These are phyloP conservation scores for Quercus glauca DNA, from an alignment of 306 rosid species.

Conservation along the genomic window DNA sequence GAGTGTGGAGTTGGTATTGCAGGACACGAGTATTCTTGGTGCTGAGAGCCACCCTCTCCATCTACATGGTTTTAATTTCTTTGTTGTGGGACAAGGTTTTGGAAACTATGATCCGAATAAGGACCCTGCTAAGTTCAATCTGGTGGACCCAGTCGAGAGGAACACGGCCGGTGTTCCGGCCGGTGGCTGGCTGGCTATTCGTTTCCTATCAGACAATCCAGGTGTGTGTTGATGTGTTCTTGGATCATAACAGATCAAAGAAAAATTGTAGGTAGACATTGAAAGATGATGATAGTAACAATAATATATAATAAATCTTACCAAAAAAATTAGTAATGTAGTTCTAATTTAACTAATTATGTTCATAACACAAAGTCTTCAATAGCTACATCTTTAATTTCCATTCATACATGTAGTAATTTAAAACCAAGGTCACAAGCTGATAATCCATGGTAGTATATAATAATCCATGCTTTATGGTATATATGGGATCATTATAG, in stretches of 20 bases:
- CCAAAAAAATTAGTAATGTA: too few species aligned
- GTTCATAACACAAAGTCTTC: too few species aligned
- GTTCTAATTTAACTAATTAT: too few species aligned
- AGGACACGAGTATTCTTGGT: constrained; percentile 62
- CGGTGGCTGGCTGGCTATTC: constrained; percentile 78
- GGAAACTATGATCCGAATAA: constrained; percentile 68
- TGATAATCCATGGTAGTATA: too few species aligned
- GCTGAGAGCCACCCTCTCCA: constrained; percentile 89
- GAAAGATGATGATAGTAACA: too few species aligned
- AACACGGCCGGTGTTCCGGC: constrained; percentile 66
- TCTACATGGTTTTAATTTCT: constrained; percentile 80
- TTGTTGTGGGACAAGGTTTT: constrained; percentile 68
- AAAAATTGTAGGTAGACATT: too few species aligned
- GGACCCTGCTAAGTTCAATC: constrained; percentile 62
- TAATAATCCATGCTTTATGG: too few species aligned
- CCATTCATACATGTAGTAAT: too few species aligned
- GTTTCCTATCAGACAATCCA: constrained; percentile 77
- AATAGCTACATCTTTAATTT: too few species aligned
- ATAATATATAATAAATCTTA: too few species aligned
- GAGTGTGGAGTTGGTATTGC: constrained; percentile 74
- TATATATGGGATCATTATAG: too few species aligned
- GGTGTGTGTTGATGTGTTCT: constrained; percentile 30
- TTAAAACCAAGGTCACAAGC: too few species aligned
- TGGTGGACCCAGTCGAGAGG: constrained; percentile 70
- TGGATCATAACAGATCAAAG: not conserved